phyloP scores from a whole-genome alignment of 2,329 filamentous ascomycete species.

The Alternaria triticina region DNA sequence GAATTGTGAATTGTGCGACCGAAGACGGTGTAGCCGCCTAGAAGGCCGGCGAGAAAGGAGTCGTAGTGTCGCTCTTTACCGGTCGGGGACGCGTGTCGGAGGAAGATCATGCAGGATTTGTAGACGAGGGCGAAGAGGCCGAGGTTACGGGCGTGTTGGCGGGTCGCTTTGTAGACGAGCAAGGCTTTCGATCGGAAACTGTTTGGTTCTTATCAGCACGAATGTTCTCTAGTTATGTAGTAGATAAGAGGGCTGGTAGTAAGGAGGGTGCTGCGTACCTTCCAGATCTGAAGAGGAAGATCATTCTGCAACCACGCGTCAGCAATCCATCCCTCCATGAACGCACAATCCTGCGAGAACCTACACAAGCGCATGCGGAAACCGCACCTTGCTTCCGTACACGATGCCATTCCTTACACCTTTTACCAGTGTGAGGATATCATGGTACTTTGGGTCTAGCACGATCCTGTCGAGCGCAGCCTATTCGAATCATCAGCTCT shows the following conservation, averaged over 20 bases:
- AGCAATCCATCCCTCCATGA: not conserved
- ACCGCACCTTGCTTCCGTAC: conserved; percentile 96
- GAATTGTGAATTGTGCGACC: conserved; percentile 78
- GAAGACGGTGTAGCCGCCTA: conserved; percentile 94
- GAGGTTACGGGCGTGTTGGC: conserved; percentile 88
- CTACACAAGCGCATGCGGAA: conserved; percentile 92
- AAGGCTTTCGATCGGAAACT: conserved; percentile 75
- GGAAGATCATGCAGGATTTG: conserved; percentile 78
- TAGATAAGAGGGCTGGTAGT: not conserved
- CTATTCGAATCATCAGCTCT: conserved; percentile 52
- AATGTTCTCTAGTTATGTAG: not conserved
- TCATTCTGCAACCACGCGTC: conserved; percentile 70
- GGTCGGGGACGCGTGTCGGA: conserved; percentile 63
- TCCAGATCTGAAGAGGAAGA: conserved; percentile 93
- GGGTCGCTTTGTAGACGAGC: conserved; percentile 84
- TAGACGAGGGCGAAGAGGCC: conserved; percentile 91
- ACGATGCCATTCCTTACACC: conserved; percentile 95
- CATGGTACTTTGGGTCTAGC: conserved; percentile 84
- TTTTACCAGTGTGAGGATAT: conserved; percentile 85
- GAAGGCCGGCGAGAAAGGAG: conserved; percentile 81
- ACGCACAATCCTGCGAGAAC: conserved; percentile 12
- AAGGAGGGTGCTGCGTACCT: conserved; percentile 62
- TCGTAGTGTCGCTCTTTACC: conserved; percentile 75
- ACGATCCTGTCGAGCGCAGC: conserved; percentile 75
- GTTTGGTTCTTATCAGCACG: conserved; percentile 10